phyloP scores from a whole-genome alignment of 495 filamentous ascomycete genomes.

The Neohortaea acidophila region DNA sequence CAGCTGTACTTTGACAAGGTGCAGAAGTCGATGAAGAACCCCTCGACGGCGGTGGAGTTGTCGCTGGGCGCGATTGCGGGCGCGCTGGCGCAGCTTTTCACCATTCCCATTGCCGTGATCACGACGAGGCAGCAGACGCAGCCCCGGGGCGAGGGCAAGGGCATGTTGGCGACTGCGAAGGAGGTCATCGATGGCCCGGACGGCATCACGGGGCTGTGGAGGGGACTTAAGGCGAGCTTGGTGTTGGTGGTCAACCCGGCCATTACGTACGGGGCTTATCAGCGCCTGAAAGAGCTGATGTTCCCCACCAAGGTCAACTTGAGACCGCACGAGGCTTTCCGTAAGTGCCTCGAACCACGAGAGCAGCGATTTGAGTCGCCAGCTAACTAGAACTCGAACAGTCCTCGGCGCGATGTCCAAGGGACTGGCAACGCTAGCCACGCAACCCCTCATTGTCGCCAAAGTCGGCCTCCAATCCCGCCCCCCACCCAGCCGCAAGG shows the following conservation, averaged over 20 bases:
- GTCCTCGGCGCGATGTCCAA: constrained; percentile 91
- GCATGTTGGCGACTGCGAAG: constrained; percentile 69
- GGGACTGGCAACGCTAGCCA: constrained; percentile 75
- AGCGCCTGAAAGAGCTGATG: constrained; percentile 64
- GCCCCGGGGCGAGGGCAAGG: constrained; percentile 65
- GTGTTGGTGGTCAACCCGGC: constrained; percentile 93
- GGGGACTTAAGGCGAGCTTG: constrained; percentile 88
- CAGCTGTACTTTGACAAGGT: constrained; percentile 57
- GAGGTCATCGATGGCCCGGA: constrained; percentile 88
- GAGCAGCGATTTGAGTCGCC: neutral
- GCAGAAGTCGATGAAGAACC: constrained; percentile 42
- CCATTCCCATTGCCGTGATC: constrained; percentile 86
- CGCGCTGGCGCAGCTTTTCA: constrained; percentile 87
- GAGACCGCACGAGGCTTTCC: constrained; percentile 76
- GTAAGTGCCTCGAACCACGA: constrained; percentile 39
- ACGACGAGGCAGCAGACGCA: constrained; percentile 95
- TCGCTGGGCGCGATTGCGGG: constrained; percentile 76
- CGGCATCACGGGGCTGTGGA: constrained; percentile 78
- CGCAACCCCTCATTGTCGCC: constrained; percentile 92
- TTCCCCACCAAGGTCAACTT: constrained; percentile 67
- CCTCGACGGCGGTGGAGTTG: constrained; percentile 75
- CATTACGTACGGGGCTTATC: constrained; percentile 96
- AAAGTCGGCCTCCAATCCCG: constrained; percentile 93
- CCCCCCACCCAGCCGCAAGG: constrained; percentile 66
- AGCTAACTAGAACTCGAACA: constrained; percentile 24